Base-by-base conservation (phyloP, 2,329 filamentous ascomycete genomes). In the Fusarium scirpi region DNA sequence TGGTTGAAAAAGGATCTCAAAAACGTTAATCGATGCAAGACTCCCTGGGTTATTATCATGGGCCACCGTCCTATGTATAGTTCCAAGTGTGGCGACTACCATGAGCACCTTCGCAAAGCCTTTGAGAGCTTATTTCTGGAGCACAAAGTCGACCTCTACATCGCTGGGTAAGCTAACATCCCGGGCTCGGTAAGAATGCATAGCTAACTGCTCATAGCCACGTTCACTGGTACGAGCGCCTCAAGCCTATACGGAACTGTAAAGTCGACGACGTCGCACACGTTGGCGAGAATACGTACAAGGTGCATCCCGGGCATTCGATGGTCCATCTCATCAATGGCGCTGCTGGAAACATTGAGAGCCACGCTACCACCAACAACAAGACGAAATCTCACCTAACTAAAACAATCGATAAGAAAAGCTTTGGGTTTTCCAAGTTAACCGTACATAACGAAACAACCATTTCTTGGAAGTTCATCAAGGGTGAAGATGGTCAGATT, bases 181-280 rank as follows among this genome's bases (percentile, higher is more conserved):
- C 22, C 22, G 22, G 22, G 22, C 22, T 22, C 22, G 22, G 22
- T 22, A 22, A 22, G 22, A 22, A 22, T 22, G 22, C n/a, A n/a
- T n/a, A n/a, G n/a, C n/a, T n/a, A 16, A 61, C 18, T 9, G 0
- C 2, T 13, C 1, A 18, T 16, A 61, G 58, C 6, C 58, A 61
- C 2, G 54, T 61, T 5, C 54, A 61, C 1, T 61, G 58, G 58
- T 59, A 61, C 9, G 58, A 61, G 22, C 58, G 58, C 4, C 58
- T 61, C 3, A 34, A 49, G 5, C 58, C 58, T 3, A 47, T 59
- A 15, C 0, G 4, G 5, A 61, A 61, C 6, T 32, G 54, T 5
- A 1, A 2, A 1, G 16, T 60, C 41, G 58, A 60, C 18, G 10
- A 18, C 3, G n/a, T 4, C 8, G 46, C 58, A 15, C 5, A 46